A percentile compares a stretch with the other conserved stretches of the same genome.
Conservation (phyloP, 1,284 basidiomycete species). For the Ganoderma multipileum region DNA sequence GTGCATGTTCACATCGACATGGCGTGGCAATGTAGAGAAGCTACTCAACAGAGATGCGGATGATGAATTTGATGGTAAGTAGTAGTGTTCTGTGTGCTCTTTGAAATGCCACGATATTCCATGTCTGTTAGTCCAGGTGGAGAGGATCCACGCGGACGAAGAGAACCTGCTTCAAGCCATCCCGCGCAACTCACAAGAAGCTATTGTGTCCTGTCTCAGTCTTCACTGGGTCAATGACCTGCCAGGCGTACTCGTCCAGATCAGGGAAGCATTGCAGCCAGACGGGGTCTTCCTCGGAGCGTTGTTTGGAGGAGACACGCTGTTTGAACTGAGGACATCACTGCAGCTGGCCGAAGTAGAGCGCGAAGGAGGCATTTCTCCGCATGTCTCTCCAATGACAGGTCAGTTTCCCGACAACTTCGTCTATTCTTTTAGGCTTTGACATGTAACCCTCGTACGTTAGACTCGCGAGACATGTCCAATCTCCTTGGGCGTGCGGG, state of each 20-base stretch:
- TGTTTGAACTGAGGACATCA: constrained; percentile 92
- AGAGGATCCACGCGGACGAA: constrained; percentile 80
- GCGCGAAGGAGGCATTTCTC: constrained; percentile 94
- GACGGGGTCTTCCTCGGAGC: constrained; percentile 97
- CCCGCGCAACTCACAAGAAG: constrained; percentile 83
- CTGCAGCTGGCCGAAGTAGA: constrained; percentile 96
- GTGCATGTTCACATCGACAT: background rate
- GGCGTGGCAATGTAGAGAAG: constrained; percentile 50
- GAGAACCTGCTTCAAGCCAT: constrained; percentile 74
- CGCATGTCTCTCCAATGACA: constrained; percentile 97
- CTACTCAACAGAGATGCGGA: constrained; percentile 78
- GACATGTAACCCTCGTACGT: background rate
- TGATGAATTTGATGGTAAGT: constrained; percentile 76
- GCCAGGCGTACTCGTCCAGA: constrained; percentile 92
- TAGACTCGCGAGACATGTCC: constrained; percentile 91
- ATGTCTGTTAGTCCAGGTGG: constrained; percentile 63
- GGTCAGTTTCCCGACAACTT: constrained; percentile 51
- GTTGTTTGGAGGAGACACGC: constrained; percentile 94
- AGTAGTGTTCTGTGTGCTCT: constrained; percentile 2
- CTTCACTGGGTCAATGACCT: constrained; percentile 99
- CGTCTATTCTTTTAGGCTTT: too few species aligned
- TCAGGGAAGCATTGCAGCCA: constrained; percentile 84
- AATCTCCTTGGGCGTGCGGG: constrained; percentile 92
- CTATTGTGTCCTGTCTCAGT: constrained; percentile 89
- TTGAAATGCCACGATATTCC: background rate